Conservation (phyloP, 139 green algal genomes). For the Yamagishiella unicocca region DNA sequence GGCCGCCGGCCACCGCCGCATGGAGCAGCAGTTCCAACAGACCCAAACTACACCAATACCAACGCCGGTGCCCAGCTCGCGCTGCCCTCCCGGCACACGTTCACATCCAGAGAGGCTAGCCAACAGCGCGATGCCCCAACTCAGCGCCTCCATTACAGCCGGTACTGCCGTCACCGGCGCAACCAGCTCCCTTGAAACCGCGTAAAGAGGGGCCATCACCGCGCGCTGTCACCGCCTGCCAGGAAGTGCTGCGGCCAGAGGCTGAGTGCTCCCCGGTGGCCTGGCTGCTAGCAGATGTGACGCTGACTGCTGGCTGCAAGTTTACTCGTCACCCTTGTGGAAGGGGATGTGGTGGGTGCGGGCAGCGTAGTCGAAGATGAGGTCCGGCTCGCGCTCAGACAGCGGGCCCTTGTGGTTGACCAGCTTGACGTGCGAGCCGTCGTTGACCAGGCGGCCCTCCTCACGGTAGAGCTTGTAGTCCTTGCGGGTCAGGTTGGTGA, state of each 20-base stretch:
- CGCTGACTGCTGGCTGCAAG: no score
- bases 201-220: neutral
- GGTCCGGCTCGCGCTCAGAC: slow-evolving; percentile 65
- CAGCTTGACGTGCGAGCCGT: slow-evolving; percentile 89
- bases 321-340: slow-evolving; percentile 60
- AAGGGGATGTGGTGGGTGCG: slow-evolving; percentile 65
- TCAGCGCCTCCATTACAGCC: neutral
- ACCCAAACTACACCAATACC: neutral
- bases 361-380: slow-evolving; percentile 76
- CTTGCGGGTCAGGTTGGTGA: slow-evolving; percentile 91
- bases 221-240: neutral
- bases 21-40: neutral
- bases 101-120: neutral
- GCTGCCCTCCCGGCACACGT: neutral
- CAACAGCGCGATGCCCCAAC: neutral
- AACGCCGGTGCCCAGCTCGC: neutral
- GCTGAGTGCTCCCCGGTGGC: no score
- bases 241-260: neutral
- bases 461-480: slow-evolving; percentile 95
- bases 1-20: neutral
- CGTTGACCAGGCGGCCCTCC: slow-evolving; percentile 90
- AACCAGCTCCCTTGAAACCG: neutral
- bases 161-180: neutral
- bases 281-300: no score
- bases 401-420: slow-evolving; percentile 76